Base-by-base conservation (phyloP, 306 rosid species). In the Clitoria ternatea region DNA sequence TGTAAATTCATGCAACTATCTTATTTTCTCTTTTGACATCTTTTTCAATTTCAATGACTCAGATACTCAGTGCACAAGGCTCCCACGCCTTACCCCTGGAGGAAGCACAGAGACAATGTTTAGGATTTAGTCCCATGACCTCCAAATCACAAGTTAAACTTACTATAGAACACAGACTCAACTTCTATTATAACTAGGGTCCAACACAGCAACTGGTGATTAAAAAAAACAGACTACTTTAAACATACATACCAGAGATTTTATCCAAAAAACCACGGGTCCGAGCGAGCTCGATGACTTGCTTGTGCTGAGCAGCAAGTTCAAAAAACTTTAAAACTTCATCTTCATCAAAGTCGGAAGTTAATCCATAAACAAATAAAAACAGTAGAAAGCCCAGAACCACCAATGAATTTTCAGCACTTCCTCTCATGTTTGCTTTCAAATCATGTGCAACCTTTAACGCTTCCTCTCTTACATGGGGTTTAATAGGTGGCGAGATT, bases 331-430 rank as follows among this genome's bases (percentile, higher is more conserved):
- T 72, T 22, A 85, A 71, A 74, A 83, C 73, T 68, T 81, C 90
- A 43, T 73, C 80, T 64, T 56, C 60, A 13, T 60, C 11, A 29
- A 85, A 81, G 5, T 66, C 59, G 70, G 85, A 65, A 53, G 50
- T 47, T 69, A 90, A 78, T 45, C 79, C 81, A 65, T 82, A 88
- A 17, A 78, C 27, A 19, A 62, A 71, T 36, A 86, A 12, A 43
- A 91, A 73, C 49, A 66, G 84, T 55, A 91, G 73, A 76, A 86
- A 85, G 40, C 72, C 81, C 70, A 91, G 66, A 77, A 66, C 66
- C 72, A 67, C 86, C 70, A 66, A 47, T 24, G 80, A 78, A 60
- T 79, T 53, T 61, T 71, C 84, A 11, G 40, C 12, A 36, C 61
- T 30, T 55, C 42, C 61, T 52, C 42, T 23, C 35, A 83, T 71